These are phyloP conservation scores for Aspergillus sp. DNA, from an alignment of 2,329 filamentous ascomycete species.

Conservation along the genomic window DNA sequence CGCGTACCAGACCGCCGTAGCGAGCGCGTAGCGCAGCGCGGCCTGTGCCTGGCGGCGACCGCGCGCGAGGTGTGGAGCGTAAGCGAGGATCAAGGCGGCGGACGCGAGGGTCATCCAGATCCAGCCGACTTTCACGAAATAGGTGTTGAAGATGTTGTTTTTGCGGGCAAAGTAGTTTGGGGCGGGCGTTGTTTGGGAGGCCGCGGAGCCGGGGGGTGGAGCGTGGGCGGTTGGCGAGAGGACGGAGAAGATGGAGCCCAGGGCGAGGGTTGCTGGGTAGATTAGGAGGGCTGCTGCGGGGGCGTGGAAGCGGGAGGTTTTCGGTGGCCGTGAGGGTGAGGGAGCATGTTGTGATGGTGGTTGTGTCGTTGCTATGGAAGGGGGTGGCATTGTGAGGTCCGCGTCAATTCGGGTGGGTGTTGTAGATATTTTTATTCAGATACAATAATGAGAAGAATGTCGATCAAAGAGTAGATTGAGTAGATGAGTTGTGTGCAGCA, in stretches of 20 bases:
- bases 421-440: background rate
- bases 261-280: constrained; percentile 77
- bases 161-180: constrained; percentile 87
- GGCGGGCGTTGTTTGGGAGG: constrained; percentile 27
- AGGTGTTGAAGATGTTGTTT: constrained; percentile 85
- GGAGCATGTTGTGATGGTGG: constrained; percentile 13
- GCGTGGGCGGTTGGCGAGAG: constrained; percentile 72
- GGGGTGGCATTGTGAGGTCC: constrained; percentile 14
- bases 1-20: constrained; percentile 80
- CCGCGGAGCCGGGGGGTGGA: constrained; percentile 43
- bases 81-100: constrained; percentile 68
- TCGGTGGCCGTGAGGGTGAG: constrained; percentile 6
- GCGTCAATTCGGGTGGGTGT: background rate
- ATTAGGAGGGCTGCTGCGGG: constrained; percentile 60
- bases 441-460: background rate
- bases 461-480: background rate
- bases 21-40: constrained; percentile 67
- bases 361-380: constrained; percentile 1
- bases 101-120: constrained; percentile 84
- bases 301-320: constrained; percentile 12
- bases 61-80: constrained; percentile 58
- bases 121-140: constrained; percentile 97
- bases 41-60: constrained; percentile 62
- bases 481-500: background rate
- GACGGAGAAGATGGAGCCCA: constrained; percentile 80